These are phyloP conservation scores for Podosphaera aphanis DNA, from an alignment of 2,329 filamentous ascomycete genomes.

Conservation along the genomic window DNA sequence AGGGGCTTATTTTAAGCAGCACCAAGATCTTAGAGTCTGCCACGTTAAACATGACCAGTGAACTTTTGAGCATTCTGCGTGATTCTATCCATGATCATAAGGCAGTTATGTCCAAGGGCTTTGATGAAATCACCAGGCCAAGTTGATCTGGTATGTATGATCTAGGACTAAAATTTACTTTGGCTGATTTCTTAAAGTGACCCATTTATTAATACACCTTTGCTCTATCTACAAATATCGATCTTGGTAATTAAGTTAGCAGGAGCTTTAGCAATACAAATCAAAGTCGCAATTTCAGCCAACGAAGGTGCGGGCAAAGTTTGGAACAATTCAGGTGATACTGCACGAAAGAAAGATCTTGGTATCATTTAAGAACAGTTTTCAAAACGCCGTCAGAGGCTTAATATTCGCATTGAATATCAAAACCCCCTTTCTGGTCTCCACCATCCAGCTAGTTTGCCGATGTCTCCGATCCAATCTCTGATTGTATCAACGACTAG, in stretches of 20 bases:
- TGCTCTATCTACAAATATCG: too few relatives aligned
- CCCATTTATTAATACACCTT: too few relatives aligned
- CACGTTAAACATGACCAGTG: conserved; percentile 9
- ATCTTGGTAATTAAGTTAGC: too few relatives aligned
- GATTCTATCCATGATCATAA: background rate
- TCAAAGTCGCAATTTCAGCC: too few relatives aligned
- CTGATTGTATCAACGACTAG: conserved; percentile 35
- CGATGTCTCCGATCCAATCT: conserved; percentile 23
- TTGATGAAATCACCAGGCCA: too few relatives aligned
- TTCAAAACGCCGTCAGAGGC: background rate
- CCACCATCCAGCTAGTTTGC: conserved; percentile 12
- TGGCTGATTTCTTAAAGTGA: too few relatives aligned
- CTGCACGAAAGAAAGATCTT: too few relatives aligned
- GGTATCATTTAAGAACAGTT: background rate
- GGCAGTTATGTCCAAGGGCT: background rate
- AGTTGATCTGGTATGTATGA: too few relatives aligned
- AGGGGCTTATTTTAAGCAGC: conserved; percentile 11
- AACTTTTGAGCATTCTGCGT: conserved; percentile 5
- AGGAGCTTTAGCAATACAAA: too few relatives aligned
- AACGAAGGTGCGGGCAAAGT: too few relatives aligned
- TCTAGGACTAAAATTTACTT: too few relatives aligned
- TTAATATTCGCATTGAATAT: background rate
- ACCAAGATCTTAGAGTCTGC: conserved; percentile 11
- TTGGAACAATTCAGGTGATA: too few relatives aligned
- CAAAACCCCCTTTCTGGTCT: conserved; percentile 12